These are phyloP conservation scores for Beta lomatogona DNA, from an alignment of 179 eudicot genomes.

Conservation along the genomic window DNA sequence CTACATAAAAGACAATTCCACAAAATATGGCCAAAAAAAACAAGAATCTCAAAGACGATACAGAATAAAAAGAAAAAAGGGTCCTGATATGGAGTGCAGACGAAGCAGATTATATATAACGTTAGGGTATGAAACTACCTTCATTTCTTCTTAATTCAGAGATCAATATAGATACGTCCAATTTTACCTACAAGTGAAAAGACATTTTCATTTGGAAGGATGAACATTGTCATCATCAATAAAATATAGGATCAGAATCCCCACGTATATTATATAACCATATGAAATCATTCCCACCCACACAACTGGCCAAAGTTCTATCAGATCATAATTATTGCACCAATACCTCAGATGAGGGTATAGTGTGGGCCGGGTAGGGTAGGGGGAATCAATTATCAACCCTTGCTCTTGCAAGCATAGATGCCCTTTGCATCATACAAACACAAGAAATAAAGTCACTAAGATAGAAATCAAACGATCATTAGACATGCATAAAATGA, in stretches of 20 bases:
- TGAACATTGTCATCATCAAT: conserved; percentile 65
- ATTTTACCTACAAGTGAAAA: conserved; percentile 97
- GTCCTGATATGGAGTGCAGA: conserved; percentile 22
- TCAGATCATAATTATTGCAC: not conserved
- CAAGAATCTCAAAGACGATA: not conserved
- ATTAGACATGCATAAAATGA: not conserved
- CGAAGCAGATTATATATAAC: conserved; percentile 38
- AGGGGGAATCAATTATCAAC: not conserved
- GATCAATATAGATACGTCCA: conserved; percentile 92
- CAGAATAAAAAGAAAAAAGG: not conserved
- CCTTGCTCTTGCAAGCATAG: not conserved
- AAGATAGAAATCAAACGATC: too few species aligned
- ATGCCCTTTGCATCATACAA: not conserved
- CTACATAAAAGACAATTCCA: too few species aligned
- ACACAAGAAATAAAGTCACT: not conserved
- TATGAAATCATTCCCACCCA: not conserved
- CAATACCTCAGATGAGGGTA: not conserved
- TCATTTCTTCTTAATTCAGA: conserved; percentile 92
- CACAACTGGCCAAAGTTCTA: not conserved
- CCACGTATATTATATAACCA: conserved; percentile 12
- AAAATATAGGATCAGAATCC: conserved; percentile 32
- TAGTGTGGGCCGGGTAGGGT: not conserved
- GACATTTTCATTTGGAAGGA: conserved; percentile 77
- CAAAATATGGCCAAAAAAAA: not conserved
- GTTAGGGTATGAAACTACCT: conserved; percentile 83